A percentile compares a stretch with the other conserved stretches of the same genome.
Evolutionary conservation across 768 basidiomycete genomes (phyloP).

Genomic region (Mycena capillaripes): DNA sequence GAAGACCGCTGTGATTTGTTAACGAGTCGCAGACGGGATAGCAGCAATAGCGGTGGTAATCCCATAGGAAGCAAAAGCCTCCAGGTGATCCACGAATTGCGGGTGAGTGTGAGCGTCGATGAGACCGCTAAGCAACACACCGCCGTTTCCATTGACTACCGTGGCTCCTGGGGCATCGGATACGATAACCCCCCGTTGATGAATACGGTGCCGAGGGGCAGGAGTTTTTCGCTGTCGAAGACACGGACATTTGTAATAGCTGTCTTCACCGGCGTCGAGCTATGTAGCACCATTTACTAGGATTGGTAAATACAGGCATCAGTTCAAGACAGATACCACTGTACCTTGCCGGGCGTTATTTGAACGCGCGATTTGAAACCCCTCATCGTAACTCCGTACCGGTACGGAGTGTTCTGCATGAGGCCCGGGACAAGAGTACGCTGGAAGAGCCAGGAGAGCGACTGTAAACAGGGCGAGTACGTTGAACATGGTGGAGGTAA

Average conservation of each 20-base stretch:
- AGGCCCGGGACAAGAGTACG: no score
- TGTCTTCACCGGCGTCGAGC: neutral
- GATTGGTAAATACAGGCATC: neutral
- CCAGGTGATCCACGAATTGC: neutral
- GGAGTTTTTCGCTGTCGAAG: conserved; percentile 24
- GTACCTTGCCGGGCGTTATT: conserved; percentile 2
- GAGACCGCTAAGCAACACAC: conserved; percentile 20
- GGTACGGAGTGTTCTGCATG: neutral
- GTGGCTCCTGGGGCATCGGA: neutral
- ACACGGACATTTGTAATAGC: conserved; percentile 28
- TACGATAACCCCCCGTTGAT: conserved; percentile 6
- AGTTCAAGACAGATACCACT: neutral
- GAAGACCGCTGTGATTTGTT: conserved; percentile 7
- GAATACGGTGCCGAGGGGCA: conserved; percentile 4
- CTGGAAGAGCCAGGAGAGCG: no score
- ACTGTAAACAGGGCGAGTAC: no score
- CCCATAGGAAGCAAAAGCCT: conserved; percentile 24
- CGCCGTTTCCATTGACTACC: conserved; percentile 20
- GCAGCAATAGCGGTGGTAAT: conserved; percentile 24
- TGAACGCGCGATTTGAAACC: neutral
- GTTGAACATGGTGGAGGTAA: no score
- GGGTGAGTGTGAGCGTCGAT: conserved; percentile 32
- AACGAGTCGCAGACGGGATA: conserved; percentile 10
- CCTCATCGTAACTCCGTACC: neutral
- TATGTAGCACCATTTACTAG: neutral